Conservation (phyloP, 1,139 yeast genomes). For the Pneumocystis carinii region DNA sequence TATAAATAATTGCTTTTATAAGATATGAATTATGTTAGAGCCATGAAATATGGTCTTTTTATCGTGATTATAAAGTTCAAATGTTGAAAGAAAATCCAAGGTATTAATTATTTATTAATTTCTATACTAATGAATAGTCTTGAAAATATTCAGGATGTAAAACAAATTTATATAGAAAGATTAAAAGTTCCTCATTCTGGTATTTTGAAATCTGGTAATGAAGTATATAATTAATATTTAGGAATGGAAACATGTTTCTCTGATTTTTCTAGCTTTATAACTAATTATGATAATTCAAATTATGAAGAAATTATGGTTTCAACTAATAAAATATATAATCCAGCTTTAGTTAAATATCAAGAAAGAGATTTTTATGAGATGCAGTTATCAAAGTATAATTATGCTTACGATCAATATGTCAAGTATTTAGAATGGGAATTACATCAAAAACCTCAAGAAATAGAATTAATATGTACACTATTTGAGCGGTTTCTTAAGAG, state of each 20-base stretch:
- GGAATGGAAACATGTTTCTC: conserved; percentile 31
- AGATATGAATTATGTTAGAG: conserved; percentile 15
- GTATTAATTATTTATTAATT: conserved; percentile 8
- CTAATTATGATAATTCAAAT: conserved; percentile 20
- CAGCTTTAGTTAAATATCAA: conserved; percentile 22
- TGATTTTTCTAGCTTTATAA: conserved; percentile 32
- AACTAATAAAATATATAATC: conserved; percentile 28
- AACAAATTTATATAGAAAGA: conserved; percentile 26
- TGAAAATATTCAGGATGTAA: conserved; percentile 15
- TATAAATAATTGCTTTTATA: not conserved
- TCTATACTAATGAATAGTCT: conserved; percentile 1
- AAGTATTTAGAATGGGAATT: conserved; percentile 7
- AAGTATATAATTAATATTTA: conserved; percentile 26
- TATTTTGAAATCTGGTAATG: conserved; percentile 31
- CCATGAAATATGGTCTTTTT: conserved; percentile 27
- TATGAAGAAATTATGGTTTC: conserved; percentile 31
- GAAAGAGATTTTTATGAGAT: conserved; percentile 18
- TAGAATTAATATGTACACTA: conserved; percentile 13
- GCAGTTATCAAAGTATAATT: not conserved
- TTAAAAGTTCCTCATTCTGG: conserved; percentile 32
- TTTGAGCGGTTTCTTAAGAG: conserved; percentile 17
- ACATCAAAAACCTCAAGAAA: conserved; percentile 12
- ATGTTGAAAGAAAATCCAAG: not conserved
- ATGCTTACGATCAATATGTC: not conserved
- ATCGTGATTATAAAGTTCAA: conserved; percentile 12